These are phyloP conservation scores for Coemansia aciculifera DNA, from an alignment of 192 early-diverging fungal species.

Conservation along the genomic window DNA sequence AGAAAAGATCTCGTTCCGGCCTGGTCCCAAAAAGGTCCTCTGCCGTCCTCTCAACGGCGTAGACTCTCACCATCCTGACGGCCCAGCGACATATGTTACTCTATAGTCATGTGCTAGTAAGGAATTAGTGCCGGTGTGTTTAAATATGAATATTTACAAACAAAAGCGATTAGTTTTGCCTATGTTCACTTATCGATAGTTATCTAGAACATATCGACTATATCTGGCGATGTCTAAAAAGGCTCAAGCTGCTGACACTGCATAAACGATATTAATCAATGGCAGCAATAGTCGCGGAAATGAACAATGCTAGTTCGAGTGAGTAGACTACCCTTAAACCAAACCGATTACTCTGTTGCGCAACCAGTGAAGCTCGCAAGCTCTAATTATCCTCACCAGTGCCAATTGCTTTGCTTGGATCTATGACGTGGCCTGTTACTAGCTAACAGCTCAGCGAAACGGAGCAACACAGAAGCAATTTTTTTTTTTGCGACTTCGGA, in stretches of 20 bases:
- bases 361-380: neutral
- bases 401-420: neutral
- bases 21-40: constrained; percentile 33
- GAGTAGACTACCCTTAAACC: too few relatives aligned
- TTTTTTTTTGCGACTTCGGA: too few relatives aligned
- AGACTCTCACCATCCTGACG: constrained; percentile 26
- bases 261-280: neutral
- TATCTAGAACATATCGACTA: neutral
- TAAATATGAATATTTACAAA: neutral
- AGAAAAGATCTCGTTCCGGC: constrained; percentile 17
- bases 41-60: constrained; percentile 41
- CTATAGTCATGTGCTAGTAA: neutral
- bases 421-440: neutral
- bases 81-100: constrained; percentile 18
- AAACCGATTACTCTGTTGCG: neutral
- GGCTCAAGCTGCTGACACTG: neutral
- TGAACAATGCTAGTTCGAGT: too few relatives aligned
- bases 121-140: neutral
- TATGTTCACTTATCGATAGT: neutral
- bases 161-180: neutral
- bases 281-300: neutral
- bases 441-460: neutral
- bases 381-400: neutral
- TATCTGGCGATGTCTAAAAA: too few relatives aligned
- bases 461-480: too few relatives aligned